Evolutionary conservation across 2,329 filamentous ascomycete genomes (phyloP).

Genomic region (Tolypocladium tundrense): DNA sequence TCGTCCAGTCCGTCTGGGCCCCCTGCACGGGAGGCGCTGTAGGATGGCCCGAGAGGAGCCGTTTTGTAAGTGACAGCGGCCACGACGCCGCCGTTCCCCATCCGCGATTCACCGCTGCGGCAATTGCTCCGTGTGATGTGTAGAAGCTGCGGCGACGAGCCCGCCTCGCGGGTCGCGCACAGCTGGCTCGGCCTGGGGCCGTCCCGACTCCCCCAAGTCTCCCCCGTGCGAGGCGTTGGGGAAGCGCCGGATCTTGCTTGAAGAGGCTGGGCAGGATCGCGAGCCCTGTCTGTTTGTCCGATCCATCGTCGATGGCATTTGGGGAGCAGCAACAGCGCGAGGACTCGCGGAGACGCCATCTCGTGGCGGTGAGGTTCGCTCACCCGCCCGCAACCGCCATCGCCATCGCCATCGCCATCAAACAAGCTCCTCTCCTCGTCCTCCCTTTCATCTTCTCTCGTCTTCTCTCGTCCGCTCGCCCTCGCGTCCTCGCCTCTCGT

Average conservation of each 20-base stretch:
- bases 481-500: too few species aligned
- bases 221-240: neutral
- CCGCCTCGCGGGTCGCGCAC: neutral
- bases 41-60: neutral
- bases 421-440: neutral
- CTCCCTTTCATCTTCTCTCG: too few species aligned
- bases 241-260: neutral
- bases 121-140: neutral
- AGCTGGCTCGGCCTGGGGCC: neutral
- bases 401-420: neutral
- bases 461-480: too few species aligned
- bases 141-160: neutral
- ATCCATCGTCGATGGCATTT: neutral
- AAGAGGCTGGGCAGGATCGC: neutral
- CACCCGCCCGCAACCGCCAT: neutral
- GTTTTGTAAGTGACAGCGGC: neutral
- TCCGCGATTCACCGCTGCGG: neutral
- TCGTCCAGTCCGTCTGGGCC: too few species aligned
- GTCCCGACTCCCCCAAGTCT: neutral
- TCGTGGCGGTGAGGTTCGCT: neutral
- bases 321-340: neutral
- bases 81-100: too few species aligned
- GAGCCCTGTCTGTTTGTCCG: neutral
- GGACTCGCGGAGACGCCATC: neutral
- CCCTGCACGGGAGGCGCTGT: too few species aligned